A percentile compares a stretch with the other conserved stretches of the same genome.
phyloP scores from a whole-genome alignment of 805 yeast species.

The Candida nonsorbophila region DNA sequence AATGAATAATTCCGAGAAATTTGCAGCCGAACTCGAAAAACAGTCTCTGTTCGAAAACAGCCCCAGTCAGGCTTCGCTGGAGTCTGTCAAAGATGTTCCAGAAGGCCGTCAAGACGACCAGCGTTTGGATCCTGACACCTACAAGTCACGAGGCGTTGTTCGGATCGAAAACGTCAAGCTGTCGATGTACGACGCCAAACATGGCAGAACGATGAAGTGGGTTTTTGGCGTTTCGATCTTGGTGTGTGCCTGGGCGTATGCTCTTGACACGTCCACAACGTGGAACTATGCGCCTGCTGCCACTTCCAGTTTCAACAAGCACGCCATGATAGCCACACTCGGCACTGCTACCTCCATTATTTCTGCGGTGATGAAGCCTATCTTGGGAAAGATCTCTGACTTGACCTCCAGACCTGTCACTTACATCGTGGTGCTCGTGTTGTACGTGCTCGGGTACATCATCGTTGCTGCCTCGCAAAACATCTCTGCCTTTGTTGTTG shows the following conservation, averaged over 20 bases:
- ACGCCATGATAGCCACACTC: constrained; percentile 16
- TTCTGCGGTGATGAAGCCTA: constrained; percentile 15
- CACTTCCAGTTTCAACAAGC: constrained; percentile 14
- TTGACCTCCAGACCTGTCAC: constrained; percentile 14
- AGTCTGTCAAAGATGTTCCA: no score
- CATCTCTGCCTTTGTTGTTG: constrained; percentile 17
- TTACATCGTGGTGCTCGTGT: constrained; percentile 11
- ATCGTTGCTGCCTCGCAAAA: constrained; percentile 14
- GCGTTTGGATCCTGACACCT: background rate
- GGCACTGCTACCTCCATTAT: constrained; percentile 16
- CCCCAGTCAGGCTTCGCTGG: no score
- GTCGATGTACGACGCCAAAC: constrained; percentile 9
- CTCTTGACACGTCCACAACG: constrained; percentile 26
- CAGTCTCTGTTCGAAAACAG: no score
- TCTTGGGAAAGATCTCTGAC: constrained; percentile 18
- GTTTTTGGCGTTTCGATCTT: constrained; percentile 14
- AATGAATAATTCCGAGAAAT: no score
- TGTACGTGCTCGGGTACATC: constrained; percentile 17
- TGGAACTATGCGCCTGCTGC: constrained; percentile 27
- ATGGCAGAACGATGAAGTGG: constrained; percentile 9
- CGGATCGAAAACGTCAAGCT: constrained; percentile 18
- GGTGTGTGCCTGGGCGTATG: constrained; percentile 18
- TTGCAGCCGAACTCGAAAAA: no score
- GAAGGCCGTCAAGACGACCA: no score
- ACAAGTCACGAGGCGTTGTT: constrained; percentile 15